phyloP scores from a whole-genome alignment of 139 green algal genomes.

The Chlamydomonas asymmetrica region DNA sequence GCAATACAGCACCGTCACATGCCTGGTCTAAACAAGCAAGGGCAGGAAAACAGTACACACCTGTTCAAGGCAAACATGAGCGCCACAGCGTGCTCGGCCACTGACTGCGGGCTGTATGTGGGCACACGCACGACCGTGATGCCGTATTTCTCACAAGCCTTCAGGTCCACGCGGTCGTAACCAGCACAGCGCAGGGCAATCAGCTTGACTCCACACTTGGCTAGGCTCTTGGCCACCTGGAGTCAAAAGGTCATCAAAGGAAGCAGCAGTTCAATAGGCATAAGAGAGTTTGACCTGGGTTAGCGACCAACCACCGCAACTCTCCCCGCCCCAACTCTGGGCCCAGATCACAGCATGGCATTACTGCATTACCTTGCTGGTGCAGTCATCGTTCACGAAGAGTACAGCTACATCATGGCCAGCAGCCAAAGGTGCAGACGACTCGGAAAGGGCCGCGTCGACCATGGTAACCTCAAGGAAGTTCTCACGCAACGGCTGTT shows the following conservation, averaged over 20 bases:
- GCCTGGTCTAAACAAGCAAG: too few species aligned
- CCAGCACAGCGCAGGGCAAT: conserved; percentile 81
- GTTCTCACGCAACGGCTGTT: conserved; percentile 8
- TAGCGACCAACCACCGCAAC: neutral
- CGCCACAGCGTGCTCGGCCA: conserved; percentile 79
- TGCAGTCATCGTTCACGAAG: conserved; percentile 73
- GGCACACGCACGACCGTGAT: conserved; percentile 74
- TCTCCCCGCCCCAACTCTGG: too few species aligned
- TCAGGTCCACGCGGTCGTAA: conserved; percentile 69
- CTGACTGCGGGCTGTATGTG: conserved; percentile 68
- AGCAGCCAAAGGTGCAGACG: too few species aligned
- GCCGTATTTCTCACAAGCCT: conserved; percentile 34
- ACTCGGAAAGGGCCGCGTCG: neutral
- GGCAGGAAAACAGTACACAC: too few species aligned
- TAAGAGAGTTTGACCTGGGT: neutral
- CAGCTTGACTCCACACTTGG: conserved; percentile 55
- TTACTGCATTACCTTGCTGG: conserved; percentile 35
- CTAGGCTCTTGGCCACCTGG: conserved; percentile 57
- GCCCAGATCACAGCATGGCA: neutral
- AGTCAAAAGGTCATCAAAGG: neutral
- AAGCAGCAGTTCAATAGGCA: neutral
- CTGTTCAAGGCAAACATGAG: conserved; percentile 71
- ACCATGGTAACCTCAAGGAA: conserved; percentile 17
- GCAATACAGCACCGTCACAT: too few species aligned
- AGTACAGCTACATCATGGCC: conserved; percentile 45